Conservation (phyloP, 306 rosid genomes). For the Aeschynomene evenia region DNA sequence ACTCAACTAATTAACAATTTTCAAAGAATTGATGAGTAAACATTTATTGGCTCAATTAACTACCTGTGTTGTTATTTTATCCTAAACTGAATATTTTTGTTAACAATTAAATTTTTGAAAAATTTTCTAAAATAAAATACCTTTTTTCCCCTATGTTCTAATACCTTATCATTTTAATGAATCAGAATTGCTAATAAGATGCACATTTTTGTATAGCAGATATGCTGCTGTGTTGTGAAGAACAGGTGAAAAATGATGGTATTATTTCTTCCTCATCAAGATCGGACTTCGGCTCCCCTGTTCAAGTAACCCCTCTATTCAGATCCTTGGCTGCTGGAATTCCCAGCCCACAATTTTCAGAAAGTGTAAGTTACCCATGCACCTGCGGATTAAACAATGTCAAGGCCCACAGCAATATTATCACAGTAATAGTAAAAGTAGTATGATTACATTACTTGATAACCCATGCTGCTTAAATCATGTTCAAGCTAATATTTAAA, state of each 20-base stretch:
- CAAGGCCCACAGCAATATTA: not conserved
- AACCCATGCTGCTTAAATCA: constrained; percentile 18
- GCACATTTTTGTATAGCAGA: constrained; percentile 39
- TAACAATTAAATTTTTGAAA: not conserved
- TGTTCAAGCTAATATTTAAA: not conserved
- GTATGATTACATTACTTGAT: not conserved
- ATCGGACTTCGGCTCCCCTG: constrained; percentile 65
- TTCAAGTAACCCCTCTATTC: constrained; percentile 74
- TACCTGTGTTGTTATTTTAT: not conserved
- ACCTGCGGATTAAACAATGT: constrained; percentile 6
- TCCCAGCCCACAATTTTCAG: constrained; percentile 89
- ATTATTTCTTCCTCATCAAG: constrained; percentile 51
- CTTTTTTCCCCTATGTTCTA: not conserved
- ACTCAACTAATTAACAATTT: not conserved
- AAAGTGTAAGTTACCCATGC: constrained; percentile 67
- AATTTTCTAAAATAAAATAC: not conserved
- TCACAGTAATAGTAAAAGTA: not conserved
- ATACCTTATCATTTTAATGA: constrained; percentile 14
- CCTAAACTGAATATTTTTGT: not conserved
- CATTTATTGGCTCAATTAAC: not conserved
- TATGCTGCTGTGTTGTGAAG: constrained; percentile 41
- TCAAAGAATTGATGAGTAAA: not conserved
- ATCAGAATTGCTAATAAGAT: constrained; percentile 11
- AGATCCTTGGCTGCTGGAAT: constrained; percentile 85
- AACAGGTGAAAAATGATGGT: constrained; percentile 39